Evolutionary conservation across 805 yeast species (phyloP), one percentile per base, ranked within the genome.

Genomic region (Wickerhamiella alocasiicola): DNA sequence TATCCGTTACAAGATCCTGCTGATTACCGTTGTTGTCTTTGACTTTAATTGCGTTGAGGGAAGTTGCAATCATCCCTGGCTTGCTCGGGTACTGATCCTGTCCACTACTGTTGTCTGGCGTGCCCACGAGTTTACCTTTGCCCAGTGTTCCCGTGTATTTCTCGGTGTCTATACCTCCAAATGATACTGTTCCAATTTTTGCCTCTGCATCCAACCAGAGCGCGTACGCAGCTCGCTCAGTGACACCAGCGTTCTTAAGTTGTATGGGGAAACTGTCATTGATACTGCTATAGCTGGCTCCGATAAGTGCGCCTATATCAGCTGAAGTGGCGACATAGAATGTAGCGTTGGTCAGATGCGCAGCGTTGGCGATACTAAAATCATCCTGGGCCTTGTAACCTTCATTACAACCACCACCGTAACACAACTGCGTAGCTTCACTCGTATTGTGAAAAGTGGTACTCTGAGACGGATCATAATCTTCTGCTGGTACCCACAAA

Each of bases 111-210:
- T n/a, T n/a, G n/a, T n/a, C n/a, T n/a, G n/a, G n/a, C n/a, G n/a
- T n/a, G n/a, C n/a, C n/a, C n/a, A n/a, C n/a, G n/a, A n/a, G n/a
- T n/a, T n/a, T n/a, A n/a, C n/a, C n/a, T n/a, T n/a, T n/a, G 21
- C 19, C 51, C 42, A 30, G 70, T 56, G 11, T 56, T 18, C 76
- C 76, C 1, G 54, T 39, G 50, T 63, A 71, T 56, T 68, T 69
- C 20, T 61, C 54, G 17, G 61, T 59, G 52, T 72, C 76, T 36
- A 71, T 55, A 36, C 71, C 78, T 29, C 78, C 77, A 53, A 72
- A 72, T n/a, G 60, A 48, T 11, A 61, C 39, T 6, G 53, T 34
- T 5, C 65, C 65, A 3, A 48, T 18, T 9, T 33, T 29, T 18
- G 55, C 52, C 6, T 39, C 39, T 3, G 44, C 39, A 36, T 56